These are phyloP conservation scores for Pythium volutum DNA, from an alignment of 352 stramenopile species.

Conservation along the genomic window DNA sequence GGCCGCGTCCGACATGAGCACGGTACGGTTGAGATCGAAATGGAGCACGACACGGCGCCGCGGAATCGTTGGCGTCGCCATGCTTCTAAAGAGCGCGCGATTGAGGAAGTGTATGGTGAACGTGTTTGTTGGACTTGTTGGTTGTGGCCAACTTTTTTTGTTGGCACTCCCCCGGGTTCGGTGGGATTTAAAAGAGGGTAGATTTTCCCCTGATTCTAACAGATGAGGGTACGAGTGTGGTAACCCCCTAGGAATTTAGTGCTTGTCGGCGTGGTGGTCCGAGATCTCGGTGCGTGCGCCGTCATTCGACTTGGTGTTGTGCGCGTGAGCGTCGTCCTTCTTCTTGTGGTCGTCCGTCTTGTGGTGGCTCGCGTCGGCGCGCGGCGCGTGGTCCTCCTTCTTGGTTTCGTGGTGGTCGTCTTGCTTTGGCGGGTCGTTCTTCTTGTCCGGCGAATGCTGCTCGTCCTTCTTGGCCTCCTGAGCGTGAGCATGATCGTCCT, in stretches of 20 bases:
- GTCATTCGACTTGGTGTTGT: constrained; percentile 17
- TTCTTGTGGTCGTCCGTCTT: not conserved
- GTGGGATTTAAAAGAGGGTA: constrained; percentile 16
- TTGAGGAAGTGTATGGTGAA: constrained; percentile 1
- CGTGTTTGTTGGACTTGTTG: not conserved
- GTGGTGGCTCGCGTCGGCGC: not conserved
- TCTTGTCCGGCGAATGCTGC: too few relatives aligned
- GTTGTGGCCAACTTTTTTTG: not conserved
- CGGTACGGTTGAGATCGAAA: constrained; percentile 88
- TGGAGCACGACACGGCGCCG: constrained; percentile 69
- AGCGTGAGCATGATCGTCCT: constrained; percentile 9
- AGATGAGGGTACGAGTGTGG: constrained; percentile 10
- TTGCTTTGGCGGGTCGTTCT: too few relatives aligned
- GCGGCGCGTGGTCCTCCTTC: not conserved
- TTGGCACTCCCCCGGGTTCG: not conserved
- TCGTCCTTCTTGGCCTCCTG: constrained; percentile 6
- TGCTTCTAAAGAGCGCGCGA: not conserved
- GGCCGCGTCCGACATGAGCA: constrained; percentile 89
- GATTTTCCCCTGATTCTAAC: constrained; percentile 3
- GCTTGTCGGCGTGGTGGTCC: constrained; percentile 26
- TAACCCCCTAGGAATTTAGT: not conserved
- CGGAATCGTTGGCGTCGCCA: not conserved
- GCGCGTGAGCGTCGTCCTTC: not conserved
- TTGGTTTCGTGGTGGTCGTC: constrained; percentile 6
- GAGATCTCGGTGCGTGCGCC: constrained; percentile 17